These are phyloP conservation scores for Citrus hindsii DNA, from an alignment of 345 rosid species.

Conservation along the genomic window DNA sequence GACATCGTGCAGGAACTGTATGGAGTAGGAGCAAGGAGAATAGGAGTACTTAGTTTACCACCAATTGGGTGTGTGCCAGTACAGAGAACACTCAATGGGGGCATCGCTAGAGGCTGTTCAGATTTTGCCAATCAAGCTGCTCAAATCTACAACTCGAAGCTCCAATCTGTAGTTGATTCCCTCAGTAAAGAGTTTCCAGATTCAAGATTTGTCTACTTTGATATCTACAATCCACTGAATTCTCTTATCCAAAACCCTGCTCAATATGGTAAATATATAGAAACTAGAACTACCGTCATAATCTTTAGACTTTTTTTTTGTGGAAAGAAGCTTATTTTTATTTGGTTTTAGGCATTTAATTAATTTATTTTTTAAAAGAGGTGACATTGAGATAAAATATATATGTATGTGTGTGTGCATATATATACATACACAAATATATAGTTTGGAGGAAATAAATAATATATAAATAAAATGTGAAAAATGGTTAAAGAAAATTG, in stretches of 20 bases:
- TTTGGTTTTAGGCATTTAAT: no score
- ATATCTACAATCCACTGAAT: constrained; percentile 31
- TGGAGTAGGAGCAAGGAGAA: constrained; percentile 54
- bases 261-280: constrained; percentile 59
- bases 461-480: not conserved
- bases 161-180: constrained; percentile 23
- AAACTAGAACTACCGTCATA: constrained; percentile 4
- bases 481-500: no score
- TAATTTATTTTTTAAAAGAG: no score
- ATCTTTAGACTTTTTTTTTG: not conserved
- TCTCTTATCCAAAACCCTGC: constrained; percentile 42
- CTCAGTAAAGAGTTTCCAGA: constrained; percentile 27
- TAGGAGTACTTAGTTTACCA: constrained; percentile 48
- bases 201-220: constrained; percentile 35
- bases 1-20: constrained; percentile 42
- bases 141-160: constrained; percentile 51
- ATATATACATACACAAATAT: no score
- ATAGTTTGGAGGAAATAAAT: no score
- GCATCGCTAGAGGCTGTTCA: constrained; percentile 41
- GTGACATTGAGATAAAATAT: no score
- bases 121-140: constrained; percentile 49
- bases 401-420: no score
- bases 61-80: constrained; percentile 75
- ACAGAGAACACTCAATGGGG: constrained; percentile 66
- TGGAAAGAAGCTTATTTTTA: no score